Conservation (phyloP, 2,329 filamentous ascomycete genomes). For the Neopestalotiopsis sp. region DNA sequence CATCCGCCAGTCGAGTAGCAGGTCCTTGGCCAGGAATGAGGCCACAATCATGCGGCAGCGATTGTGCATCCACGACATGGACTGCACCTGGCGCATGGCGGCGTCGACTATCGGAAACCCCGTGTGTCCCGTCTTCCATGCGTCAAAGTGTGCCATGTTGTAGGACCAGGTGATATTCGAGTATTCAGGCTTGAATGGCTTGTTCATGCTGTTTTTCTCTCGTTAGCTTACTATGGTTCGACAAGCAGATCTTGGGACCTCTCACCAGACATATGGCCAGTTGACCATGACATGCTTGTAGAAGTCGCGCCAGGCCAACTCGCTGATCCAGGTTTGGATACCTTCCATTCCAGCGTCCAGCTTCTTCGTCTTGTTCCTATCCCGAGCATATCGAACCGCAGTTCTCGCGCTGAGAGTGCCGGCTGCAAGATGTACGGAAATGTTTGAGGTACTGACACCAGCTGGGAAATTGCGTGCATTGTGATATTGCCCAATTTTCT, state of each 20-base stretch:
- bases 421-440: constrained; percentile 74
- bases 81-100: constrained; percentile 78
- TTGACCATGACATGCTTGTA: constrained; percentile 85
- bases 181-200: constrained; percentile 79
- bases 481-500: constrained; percentile 67
- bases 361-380: constrained; percentile 54
- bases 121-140: constrained; percentile 77
- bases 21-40: constrained; percentile 80
- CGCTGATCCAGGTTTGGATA: constrained; percentile 77
- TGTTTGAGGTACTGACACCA: constrained; percentile 65
- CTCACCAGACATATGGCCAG: constrained; percentile 82
- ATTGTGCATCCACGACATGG: constrained; percentile 82
- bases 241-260: constrained; percentile 16
- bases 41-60: constrained; percentile 84
- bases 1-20: constrained; percentile 82
- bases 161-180: constrained; percentile 85
- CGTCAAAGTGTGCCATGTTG: constrained; percentile 68
- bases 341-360: constrained; percentile 72
- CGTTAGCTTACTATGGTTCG: not conserved
- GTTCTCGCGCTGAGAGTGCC: constrained; percentile 72
- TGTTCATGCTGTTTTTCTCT: constrained; percentile 56
- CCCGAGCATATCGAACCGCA: constrained; percentile 67
- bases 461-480: constrained; percentile 70
- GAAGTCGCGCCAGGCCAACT: constrained; percentile 87
- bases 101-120: constrained; percentile 87